Evolutionary conservation across 495 filamentous ascomycete genomes (phyloP), one percentile per base, ranked within the genome.

Genomic region (Opeltia flavorubescens): DNA sequence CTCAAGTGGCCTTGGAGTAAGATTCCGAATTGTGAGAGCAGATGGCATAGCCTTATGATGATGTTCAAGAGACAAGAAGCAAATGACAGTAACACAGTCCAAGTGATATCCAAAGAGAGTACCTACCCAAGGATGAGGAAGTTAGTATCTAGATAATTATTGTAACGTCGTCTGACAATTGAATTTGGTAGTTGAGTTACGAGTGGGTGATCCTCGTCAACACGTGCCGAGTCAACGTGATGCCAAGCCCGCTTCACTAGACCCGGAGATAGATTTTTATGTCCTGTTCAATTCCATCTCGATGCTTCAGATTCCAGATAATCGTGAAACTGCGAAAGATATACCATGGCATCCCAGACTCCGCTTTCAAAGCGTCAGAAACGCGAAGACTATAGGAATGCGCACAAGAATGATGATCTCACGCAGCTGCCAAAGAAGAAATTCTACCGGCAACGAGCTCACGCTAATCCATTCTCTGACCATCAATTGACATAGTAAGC

Each of bases 401-500:
- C 65, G 17, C 62, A 65, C 44, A 55, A 62, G 51, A 58, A 66
- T 50, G 58, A 47, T 55, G 50, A 50, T 56, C 48, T 55, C 29
- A 55, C 68, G 40, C 66, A 75, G 59, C 69, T 95, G 56, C 89
- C 89, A 23, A 76, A 81, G 67, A 95, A 95, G 69, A 89, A 81
- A 66, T 94, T 89, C 69, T 98, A 94, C 63, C 77, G 91, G 41
- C 91, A 98, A 62, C 76, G 91, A 58, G 91, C 91, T 25, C 91
- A 98, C 64, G 93, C 91, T 39, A 98, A 98, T 69, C 86, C 87
- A 8, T 96, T 98, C 64, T 94, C 89, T 0, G 91, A 98, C 57
- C 91, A 96, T 65, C 61, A 73, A 12, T 70, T 98, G 59, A 71
- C 67, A 49, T 96, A 98, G 91, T 95, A 74, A 58, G 75, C 66